Base-by-base conservation (phyloP, 2,329 filamentous ascomycete genomes). In the Xylaria multiplex region DNA sequence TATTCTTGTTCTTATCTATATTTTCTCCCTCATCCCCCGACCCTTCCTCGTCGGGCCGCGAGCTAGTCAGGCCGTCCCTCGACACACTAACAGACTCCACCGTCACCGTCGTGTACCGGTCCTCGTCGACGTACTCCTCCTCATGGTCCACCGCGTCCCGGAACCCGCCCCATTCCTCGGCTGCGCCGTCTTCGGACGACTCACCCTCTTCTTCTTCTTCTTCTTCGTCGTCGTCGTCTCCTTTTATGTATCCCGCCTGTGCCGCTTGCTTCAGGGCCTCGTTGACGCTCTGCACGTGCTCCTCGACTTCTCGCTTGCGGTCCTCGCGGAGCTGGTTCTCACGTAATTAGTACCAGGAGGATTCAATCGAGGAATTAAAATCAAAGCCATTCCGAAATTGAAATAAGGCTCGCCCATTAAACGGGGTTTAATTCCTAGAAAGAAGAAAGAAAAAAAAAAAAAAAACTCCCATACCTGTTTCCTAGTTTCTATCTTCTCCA, bases 81-180 rank as follows among this genome's bases (percentile, higher is more conserved):
- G 91, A 90, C 16, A 96, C 86, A 69, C 90, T 91, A 71, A 99
- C 93, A 11, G 92, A 91, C 77, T 97, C 95, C 1, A 99, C 90
- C 0, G 93, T 97, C 30, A 99, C 96, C 0, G 93, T 97, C 0
- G 96, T 98, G 78, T 93, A 97, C 76, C 91, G 92, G 78, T 97
- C 95, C 78, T 98, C 96, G 78, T 99, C 96, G 70, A 97, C 88
- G 80, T 97, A 99, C 78, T 98, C 93, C 71, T 95, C 93, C 77
- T 97, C 92, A 72, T 93, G 89, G 76, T 96, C 90, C 50, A 96
- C 80, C 11, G 60, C 84, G 16, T 68, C 65, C 45, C 84, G 77
- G 59, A 93, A 84, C 0, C 91, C 92, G 58, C 83, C 83, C 88
- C 90, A 93, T 72, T 89, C 81, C 2, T 78, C 77, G 7, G 77